Base-by-base conservation (phyloP, 345 rosid species). In the Hevea brasiliensis region DNA sequence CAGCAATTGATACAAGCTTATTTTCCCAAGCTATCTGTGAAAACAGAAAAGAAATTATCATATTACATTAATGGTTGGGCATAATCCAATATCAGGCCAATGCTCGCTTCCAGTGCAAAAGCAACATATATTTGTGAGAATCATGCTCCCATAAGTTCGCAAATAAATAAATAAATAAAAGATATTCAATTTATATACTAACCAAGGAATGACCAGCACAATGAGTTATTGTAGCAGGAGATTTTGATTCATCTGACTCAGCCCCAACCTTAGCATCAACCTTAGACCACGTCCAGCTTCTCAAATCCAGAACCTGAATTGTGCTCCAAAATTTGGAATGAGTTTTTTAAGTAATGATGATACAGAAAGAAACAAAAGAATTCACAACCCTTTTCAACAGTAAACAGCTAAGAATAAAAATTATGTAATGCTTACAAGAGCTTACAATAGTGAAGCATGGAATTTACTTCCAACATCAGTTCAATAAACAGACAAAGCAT, bases 131-230 rank as follows among this genome's bases (percentile, higher is more conserved):
- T 59, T n/a, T 60, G 73, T 61, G 32, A 67, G 55, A 78, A 74
- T 66, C 65, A 68, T 59, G 69, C 58, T 74, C 67, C 42, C 40
- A 65, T 65, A 79, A 69, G 41, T 54, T 67, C 51, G 65, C 76
- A n/a, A n/a, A n/a, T n/a, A n/a, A n/a, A n/a, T n/a, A n/a, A n/a
- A n/a, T 32, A 32, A 32, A 59, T 4, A 48, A 58, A 78, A 10
- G 42, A 67, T 74, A 72, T 70, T 21, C 47, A 62, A n/a, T 53
- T 47, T 50, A 41, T 59, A 21, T 26, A 86, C 98, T 84, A 72
- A 96, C 99, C 98, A 96, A 81, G 42, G 97, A 90, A 87, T 91
- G 99, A 80, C 99, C 99, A 68, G 99, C 98, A 83, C 99, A 96
- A 65, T 95, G 87, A 73, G 87, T 77, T 68, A 87, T 62, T 54